Evolutionary conservation across 2,329 filamentous ascomycete genomes (phyloP).

Genomic region (Xylaria sp.): DNA sequence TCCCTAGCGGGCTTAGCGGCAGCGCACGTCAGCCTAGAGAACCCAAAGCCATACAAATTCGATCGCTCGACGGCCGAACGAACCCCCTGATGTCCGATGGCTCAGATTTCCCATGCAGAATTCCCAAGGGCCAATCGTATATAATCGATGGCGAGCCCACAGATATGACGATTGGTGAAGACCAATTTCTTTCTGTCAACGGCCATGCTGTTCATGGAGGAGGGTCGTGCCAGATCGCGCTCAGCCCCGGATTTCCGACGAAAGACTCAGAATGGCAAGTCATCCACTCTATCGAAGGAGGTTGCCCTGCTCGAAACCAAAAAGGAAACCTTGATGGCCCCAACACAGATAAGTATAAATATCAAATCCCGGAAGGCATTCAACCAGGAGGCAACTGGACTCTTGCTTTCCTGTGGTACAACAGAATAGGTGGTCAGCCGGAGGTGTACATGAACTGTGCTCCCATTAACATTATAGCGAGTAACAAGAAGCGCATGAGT

Average conservation of each 20-base stretch:
- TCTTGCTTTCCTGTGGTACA: slow-evolving; percentile 79
- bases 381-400: slow-evolving; percentile 65
- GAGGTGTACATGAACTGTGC: slow-evolving; percentile 81
- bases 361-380: slow-evolving; percentile 63
- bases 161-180: slow-evolving; percentile 60
- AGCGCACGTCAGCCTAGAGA: slow-evolving; percentile 68
- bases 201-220: slow-evolving; percentile 59
- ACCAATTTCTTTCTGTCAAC: slow-evolving; percentile 23
- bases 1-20: slow-evolving; percentile 14
- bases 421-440: slow-evolving; percentile 68
- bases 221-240: slow-evolving; percentile 75
- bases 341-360: slow-evolving; percentile 57
- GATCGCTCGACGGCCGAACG: slow-evolving; percentile 47
- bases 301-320: slow-evolving; percentile 63
- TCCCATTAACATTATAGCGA: slow-evolving; percentile 59
- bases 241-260: slow-evolving; percentile 67
- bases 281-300: slow-evolving; percentile 72
- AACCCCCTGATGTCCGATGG: slow-evolving; percentile 65
- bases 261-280: slow-evolving; percentile 68
- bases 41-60: slow-evolving; percentile 60
- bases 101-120: slow-evolving; percentile 73
- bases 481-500: slow-evolving; percentile 27
- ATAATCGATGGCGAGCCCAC: slow-evolving; percentile 52
- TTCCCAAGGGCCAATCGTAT: slow-evolving; percentile 46
- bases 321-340: slow-evolving; percentile 55